Conservation (phyloP, 1,139 yeast genomes). For the Hansenula lynferdii region DNA sequence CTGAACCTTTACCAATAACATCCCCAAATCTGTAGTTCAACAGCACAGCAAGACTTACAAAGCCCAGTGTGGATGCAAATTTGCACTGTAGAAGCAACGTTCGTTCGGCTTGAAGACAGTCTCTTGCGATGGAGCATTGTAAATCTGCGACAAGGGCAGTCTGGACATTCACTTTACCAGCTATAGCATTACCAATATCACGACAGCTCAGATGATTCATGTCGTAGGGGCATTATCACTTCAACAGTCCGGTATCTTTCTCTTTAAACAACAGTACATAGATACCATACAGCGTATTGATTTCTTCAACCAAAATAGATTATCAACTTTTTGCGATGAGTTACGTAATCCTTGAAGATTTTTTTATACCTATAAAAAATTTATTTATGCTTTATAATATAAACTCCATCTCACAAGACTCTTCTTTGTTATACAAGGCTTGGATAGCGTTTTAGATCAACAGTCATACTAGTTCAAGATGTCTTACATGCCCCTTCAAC, state of each 20-base stretch:
- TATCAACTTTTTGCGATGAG: slow-evolving; percentile 4
- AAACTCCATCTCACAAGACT: neutral
- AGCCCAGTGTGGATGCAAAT: slow-evolving; percentile 43
- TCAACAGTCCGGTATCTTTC: too few relatives aligned
- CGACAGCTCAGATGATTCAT: too few relatives aligned
- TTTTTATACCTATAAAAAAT: slow-evolving; percentile 4
- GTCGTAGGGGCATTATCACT: too few relatives aligned
- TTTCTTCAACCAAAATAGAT: too few relatives aligned
- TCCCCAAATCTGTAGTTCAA: slow-evolving; percentile 46
- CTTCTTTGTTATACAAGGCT: too few relatives aligned
- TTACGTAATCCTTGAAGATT: slow-evolving; percentile 2
- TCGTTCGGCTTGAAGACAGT: slow-evolving; percentile 56
- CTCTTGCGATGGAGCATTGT: slow-evolving; percentile 53
- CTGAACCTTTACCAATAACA: slow-evolving; percentile 10
- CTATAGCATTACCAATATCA: too few relatives aligned
- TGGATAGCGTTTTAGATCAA: neutral
- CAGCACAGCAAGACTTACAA: slow-evolving; percentile 48
- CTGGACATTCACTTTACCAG: slow-evolving; percentile 3
- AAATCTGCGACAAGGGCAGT: slow-evolving; percentile 33
- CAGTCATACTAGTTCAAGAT: slow-evolving; percentile 3
- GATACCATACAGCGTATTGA: too few relatives aligned
- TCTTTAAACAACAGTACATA: too few relatives aligned
- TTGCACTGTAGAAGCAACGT: slow-evolving; percentile 51
- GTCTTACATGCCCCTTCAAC: slow-evolving; percentile 22
- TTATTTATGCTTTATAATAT: slow-evolving; percentile 1